Evolutionary conservation across 768 basidiomycete genomes (phyloP), one percentile per base, ranked within the genome.

Genomic region (Trametes cubensis): DNA sequence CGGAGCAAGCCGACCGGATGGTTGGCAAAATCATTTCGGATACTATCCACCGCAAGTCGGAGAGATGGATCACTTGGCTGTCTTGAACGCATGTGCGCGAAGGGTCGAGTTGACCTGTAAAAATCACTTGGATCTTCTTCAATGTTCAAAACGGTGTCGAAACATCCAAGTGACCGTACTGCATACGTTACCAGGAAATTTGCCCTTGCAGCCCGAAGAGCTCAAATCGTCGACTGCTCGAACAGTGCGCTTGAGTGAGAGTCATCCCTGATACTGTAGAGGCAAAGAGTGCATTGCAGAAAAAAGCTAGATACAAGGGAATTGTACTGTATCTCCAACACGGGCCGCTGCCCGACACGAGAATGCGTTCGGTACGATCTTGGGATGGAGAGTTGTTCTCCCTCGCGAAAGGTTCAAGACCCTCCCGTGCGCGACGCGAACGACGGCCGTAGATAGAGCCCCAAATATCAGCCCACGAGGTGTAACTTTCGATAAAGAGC

Each of bases 401-500:
- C 87, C 86, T 84, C 74, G 71, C 69, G 62, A 69, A 75, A 70
- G 74, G 78, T 78, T 86, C 87, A 89, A 85, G 82, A 77, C 75
- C 71, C 74, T 75, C 75, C 77, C 66, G 76, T 79, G 45, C 66
- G 30, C 38, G 44, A 38, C 50, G 55, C 53, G 34, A 50, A 63
- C 53, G 66, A 63, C 71, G 49, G 56, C 41, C 74, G 46, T 76
- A 76, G 74, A 72, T 47, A 67, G 61, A 52, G 79, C 77, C 85
- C 81, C 87, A 88, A 89, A 89, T 88, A 87, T 87, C 85, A 81
- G 78, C 80, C 79, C 71, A 73, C 77, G 77, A 86, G 86, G 87
- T 89, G 81, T 73, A 80, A 88, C 86, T 89, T 89, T 88, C 87
- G 79, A 79, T 77, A 62, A 73, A 67, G 66, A 64, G 66, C 48